Evolutionary conservation across 163 green algal genomes (phyloP).

Genomic region (Scenedesmus sp.): DNA sequence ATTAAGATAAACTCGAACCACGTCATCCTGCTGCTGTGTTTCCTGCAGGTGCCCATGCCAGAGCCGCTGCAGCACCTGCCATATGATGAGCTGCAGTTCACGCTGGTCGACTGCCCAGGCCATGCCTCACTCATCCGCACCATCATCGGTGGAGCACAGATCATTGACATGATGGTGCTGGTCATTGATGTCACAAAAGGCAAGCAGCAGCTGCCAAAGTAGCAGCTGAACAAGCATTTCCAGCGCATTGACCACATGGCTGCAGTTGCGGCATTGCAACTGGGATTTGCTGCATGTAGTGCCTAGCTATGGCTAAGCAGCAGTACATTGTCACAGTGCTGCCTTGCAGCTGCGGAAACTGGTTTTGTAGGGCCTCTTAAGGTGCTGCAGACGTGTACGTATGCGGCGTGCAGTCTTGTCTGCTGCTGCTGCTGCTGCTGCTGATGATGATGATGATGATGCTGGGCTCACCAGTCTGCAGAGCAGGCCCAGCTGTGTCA

Average conservation of each 20-base stretch:
- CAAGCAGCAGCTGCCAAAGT: neutral
- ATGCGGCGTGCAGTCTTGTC: no score
- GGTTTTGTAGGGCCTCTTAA: no score
- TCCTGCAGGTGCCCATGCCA: conserved; percentile 70
- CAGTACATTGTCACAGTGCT: no score
- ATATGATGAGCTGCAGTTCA: conserved; percentile 89
- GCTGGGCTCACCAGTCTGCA: no score
- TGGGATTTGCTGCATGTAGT: neutral
- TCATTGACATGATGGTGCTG: conserved; percentile 98
- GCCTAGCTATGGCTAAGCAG: neutral
- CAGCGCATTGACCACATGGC: no score
- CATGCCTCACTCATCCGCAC: conserved; percentile 95
- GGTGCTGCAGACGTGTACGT: no score
- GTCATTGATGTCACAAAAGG: conserved; percentile 96
- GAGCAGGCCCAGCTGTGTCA: no score
- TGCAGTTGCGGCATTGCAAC: neutral
- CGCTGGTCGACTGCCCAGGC: conserved; percentile 97
- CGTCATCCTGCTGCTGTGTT: neutral
- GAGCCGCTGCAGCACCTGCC: conserved; percentile 63
- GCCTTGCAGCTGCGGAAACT: no score
- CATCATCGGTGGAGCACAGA: conserved; percentile 93
- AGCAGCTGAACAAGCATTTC: neutral
- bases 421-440: no score
- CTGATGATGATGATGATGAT: no score
- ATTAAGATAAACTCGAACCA: no score